Evolutionary conservation across 1,284 basidiomycete species (phyloP), one percentile per base, ranked within the genome.

Genomic region (Microbotryomycetes sp.): DNA sequence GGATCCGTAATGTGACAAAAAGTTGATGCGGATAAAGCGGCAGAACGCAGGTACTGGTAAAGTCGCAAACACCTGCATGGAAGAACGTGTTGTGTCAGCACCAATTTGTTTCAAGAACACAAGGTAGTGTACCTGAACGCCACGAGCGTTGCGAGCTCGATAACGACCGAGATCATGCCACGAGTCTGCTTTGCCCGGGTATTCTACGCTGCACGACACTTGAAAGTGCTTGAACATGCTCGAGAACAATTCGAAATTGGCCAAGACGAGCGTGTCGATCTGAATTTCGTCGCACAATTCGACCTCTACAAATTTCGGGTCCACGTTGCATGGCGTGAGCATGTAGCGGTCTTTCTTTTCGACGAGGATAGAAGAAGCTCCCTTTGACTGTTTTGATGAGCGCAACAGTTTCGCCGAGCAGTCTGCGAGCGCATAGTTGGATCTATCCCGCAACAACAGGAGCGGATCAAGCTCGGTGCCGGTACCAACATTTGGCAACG

Each of bases 201-300:
- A 71, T 35, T 62, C 60, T 55, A 64, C 64, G 41, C 67, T 67
- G 28, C 66, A 70, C 6, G 54, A 89, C 48, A 98, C 86, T 3
- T 81, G 81, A 66, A 98, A 88, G 56, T 92, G 88, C 75, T 90
- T 89, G 78, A 98, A 96, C 54, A 97, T 89, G 11, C 93, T 91
- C 70, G 89, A 92, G 78, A 97, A 99, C 78, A 97, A 97, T 77
- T 98, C 94, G 75, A 89, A 96, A 72, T 97, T 96, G 56, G 92
- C 93, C 5, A 99, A 78, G 73, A 97, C 92, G 54, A 98, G 83
- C 0, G 92, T 94, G 75, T 98, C 93, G 71, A 97, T 91, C 52
- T 88, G 81, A 69, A 98, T 92, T 74, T 97, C 94, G 70, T 97
- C 93, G 77, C 96, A 99, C 5, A 97, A 83, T 76, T 98, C 96